Evolutionary conservation across 1,284 basidiomycete species (phyloP).

Genomic region (Trametes sp.): DNA sequence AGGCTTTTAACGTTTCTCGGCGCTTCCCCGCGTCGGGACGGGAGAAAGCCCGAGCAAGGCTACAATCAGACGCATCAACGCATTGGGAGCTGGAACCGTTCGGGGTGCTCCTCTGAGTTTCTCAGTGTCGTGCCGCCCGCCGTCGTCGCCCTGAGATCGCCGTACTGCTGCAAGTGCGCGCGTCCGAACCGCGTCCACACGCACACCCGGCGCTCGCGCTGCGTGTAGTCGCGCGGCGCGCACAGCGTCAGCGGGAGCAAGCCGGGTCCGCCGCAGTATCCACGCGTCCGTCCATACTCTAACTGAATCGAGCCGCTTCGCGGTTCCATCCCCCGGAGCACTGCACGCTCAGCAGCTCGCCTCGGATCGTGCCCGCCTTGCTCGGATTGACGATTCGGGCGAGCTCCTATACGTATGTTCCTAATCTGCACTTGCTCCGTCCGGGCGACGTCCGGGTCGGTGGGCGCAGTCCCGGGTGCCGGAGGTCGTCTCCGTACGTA

Average conservation of each 20-base stretch:
- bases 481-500: background rate
- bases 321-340: constrained; percentile 12
- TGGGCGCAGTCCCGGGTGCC: constrained; percentile 6
- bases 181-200: background rate
- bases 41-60: constrained; percentile 23
- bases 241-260: background rate
- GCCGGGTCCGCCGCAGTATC: background rate
- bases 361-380: constrained; percentile 3
- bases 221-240: background rate
- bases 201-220: background rate
- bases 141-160: constrained; percentile 6
- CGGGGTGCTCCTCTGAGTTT: background rate
- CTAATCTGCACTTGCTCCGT: background rate
- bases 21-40: constrained; percentile 22
- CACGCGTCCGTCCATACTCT: background rate
- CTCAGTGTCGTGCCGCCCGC: background rate
- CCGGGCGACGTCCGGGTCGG: constrained; percentile 5
- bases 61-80: constrained; percentile 25
- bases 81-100: background rate
- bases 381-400: background rate
- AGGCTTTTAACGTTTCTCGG: constrained; percentile 26
- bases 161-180: background rate
- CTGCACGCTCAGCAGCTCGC: constrained; percentile 8
- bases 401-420: background rate
- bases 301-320: constrained; percentile 1